phyloP scores from a whole-genome alignment of 78 protist species.

The Dictyostelium brefeldianum region DNA sequence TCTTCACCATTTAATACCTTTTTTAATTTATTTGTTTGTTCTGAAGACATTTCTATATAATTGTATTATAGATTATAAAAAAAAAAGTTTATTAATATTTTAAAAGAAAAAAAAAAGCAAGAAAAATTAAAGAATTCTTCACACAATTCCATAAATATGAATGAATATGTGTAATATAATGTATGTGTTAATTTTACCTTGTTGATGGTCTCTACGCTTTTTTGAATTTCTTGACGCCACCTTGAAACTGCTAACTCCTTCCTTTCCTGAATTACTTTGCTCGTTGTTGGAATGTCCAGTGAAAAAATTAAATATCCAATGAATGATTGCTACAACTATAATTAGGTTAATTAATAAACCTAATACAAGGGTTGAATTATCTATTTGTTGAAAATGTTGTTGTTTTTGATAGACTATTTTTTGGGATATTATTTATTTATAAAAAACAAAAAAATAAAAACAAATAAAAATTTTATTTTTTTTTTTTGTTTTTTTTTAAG shows the following conservation, averaged over 20 bases:
- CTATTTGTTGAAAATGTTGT: not conserved
- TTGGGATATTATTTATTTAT: too few species aligned
- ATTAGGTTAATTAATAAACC: slow-evolving; percentile 21
- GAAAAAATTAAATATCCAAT: not conserved
- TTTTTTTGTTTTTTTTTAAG: not conserved
- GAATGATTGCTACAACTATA: not conserved
- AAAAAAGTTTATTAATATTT: too few species aligned
- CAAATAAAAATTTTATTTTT: not conserved
- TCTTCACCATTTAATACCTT: not conserved
- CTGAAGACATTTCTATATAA: not conserved
- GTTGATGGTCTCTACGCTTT: slow-evolving; percentile 16
- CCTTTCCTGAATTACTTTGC: not conserved
- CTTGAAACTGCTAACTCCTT: too few species aligned
- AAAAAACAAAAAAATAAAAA: too few species aligned
- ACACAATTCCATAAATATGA: too few species aligned
- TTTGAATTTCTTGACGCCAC: slow-evolving; percentile 28
- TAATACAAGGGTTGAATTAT: not conserved
- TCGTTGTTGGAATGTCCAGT: not conserved
- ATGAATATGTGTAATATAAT: too few species aligned
- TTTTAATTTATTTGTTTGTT: slow-evolving; percentile 7
- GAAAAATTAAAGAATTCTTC: too few species aligned
- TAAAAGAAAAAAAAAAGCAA: too few species aligned
- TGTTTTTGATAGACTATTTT: not conserved
- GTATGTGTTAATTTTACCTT: too few species aligned
- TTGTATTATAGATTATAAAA: not conserved